Conservation (phyloP, 257 asterid genomes). For the Petunia axillaris region DNA sequence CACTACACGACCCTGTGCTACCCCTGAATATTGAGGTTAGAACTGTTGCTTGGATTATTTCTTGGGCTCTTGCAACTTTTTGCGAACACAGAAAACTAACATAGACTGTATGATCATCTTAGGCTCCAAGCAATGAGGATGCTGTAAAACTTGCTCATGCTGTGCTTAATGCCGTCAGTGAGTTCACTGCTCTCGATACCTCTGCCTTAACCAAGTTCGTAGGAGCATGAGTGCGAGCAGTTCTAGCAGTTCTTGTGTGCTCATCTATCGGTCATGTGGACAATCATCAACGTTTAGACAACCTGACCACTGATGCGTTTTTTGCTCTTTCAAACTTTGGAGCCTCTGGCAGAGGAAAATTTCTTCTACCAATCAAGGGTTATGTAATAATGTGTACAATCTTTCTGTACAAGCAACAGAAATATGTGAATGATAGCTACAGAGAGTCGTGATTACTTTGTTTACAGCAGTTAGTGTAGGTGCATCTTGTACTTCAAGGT, state of each 20-base stretch:
- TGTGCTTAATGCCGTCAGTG: constrained; percentile 63
- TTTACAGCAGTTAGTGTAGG: constrained; percentile 5
- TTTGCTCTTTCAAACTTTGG: constrained; percentile 16
- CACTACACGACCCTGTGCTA: constrained; percentile 96
- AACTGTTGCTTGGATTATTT: constrained; percentile 12
- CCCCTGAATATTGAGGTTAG: constrained; percentile 94
- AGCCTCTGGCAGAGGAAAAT: not conserved
- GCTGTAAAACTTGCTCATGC: constrained; percentile 74
- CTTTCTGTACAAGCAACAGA: constrained; percentile 27
- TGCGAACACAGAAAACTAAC: constrained; percentile 21
- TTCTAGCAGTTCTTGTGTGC: not conserved
- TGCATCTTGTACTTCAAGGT: constrained; percentile 9
- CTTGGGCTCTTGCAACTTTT: constrained; percentile 1
- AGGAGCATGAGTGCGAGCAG: constrained; percentile 35
- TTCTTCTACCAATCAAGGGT: not conserved
- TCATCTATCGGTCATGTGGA: not conserved
- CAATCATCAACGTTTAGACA: constrained; percentile 1
- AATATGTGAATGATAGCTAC: constrained; percentile 1
- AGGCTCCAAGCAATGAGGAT: constrained; percentile 81
- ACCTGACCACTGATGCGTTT: not conserved
- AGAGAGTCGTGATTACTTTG: not conserved
- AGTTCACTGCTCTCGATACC: constrained; percentile 75
- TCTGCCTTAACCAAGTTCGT: constrained; percentile 73
- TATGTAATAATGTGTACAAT: constrained; percentile 11
- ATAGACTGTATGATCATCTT: constrained; percentile 16